Base-by-base conservation (phyloP, 441 rosid genomes). In the Adansonia rubrostipa region DNA sequence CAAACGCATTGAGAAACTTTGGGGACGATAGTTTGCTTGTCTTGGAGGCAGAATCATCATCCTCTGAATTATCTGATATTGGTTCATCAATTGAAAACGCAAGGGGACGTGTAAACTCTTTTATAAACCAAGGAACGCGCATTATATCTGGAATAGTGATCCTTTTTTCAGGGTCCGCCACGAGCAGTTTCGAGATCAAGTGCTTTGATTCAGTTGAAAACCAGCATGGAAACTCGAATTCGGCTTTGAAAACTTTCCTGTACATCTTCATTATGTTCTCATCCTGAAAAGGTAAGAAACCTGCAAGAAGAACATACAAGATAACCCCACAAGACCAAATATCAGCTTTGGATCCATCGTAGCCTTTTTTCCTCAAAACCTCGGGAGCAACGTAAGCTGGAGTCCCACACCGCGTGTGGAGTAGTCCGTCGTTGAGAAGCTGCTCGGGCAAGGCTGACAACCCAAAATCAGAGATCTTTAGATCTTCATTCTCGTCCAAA, bases 311-410 rank as follows among this genome's bases (percentile, higher is more conserved):
- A 5, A 89, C 97, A 61, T 87, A 92, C 33, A 92, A 80, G 67
- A 94, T 86, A 44, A 94, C 98, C 13, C 98, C 97, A 72, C 98
- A 94, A 0, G 98, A 94, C 98, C 98, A 94, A 0, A 89, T 86
- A 82, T 94, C 98, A 2, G 90, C 93, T 45, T 82, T 89, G 0
- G 94, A 83, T 14, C 98, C 97, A 48, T 92, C 96, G 78, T 93
- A 92, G 0, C 98, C 98, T 36, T 88, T 93, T 84, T 88, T 92
- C 72, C 95, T 63, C 8, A 93, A 51, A 24, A 93, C 92, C 85
- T 93, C 98, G 13, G 98, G 98, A 1, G 98, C 98, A 9, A 93
- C 95, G 56, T 93, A 93, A 0, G 97, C 94, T 2, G 97, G 97
- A 0, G 98, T 94, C 14, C 98, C 98, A 4, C 98, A 94, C 89